These are phyloP conservation scores for Xylaria sp. DNA, from an alignment of 2,329 filamentous ascomycete species.

Conservation along the genomic window DNA sequence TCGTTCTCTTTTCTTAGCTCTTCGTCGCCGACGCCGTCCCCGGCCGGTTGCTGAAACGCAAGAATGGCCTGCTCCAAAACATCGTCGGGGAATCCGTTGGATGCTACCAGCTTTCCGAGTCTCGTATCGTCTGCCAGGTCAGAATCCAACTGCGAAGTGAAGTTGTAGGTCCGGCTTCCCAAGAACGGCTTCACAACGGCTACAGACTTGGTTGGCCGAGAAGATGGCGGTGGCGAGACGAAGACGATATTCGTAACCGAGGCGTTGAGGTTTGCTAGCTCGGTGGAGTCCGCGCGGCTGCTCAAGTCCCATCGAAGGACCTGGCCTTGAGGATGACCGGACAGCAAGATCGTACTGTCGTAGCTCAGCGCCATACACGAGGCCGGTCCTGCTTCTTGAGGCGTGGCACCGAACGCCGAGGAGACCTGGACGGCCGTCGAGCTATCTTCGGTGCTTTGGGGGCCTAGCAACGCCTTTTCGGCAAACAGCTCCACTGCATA, in stretches of 20 bases:
- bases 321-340: slow-evolving; percentile 80
- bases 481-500: slow-evolving; percentile 76
- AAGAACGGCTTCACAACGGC: slow-evolving; percentile 81
- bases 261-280: slow-evolving; percentile 73
- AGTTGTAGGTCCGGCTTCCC: slow-evolving; percentile 64
- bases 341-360: slow-evolving; percentile 78
- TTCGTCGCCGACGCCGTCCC: slow-evolving; percentile 37
- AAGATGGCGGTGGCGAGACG: slow-evolving; percentile 61
- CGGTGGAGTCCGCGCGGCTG: slow-evolving; percentile 67
- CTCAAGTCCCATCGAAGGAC: slow-evolving; percentile 80
- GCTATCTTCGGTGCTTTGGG: slow-evolving; percentile 53
- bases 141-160: slow-evolving; percentile 64
- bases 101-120: slow-evolving; percentile 49
- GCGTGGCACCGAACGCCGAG: slow-evolving; percentile 58
- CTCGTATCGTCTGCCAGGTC: slow-evolving; percentile 44
- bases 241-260: slow-evolving; percentile 83
- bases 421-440: slow-evolving; percentile 60
- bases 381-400: slow-evolving; percentile 66
- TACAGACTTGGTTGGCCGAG: slow-evolving; percentile 52
- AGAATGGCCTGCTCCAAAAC: slow-evolving; percentile 54
- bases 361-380: slow-evolving; percentile 75
- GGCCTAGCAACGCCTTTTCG: slow-evolving; percentile 57
- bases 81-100: slow-evolving; percentile 51
- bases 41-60: slow-evolving; percentile 44
- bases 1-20: slow-evolving; percentile 46